Percentiles rank a stretch among this genome's conserved stretches.
Evolutionary conservation across 352 stramenopile species (phyloP).

Genomic region (Phytopythium oedochilum): DNA sequence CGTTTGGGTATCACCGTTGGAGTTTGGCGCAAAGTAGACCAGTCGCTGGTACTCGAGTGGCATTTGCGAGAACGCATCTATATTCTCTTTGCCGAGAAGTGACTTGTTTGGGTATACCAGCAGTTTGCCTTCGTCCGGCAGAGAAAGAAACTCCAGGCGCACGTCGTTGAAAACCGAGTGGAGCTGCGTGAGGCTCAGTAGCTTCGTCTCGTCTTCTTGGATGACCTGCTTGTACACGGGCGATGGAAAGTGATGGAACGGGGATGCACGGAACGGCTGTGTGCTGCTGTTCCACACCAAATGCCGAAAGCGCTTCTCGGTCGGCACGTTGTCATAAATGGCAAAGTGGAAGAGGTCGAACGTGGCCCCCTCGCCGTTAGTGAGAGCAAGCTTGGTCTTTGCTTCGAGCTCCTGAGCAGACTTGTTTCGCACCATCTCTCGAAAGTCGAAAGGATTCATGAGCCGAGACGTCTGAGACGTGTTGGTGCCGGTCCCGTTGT

Average conservation of each 20-base stretch:
- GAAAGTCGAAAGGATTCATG: neutral
- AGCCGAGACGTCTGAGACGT: neutral
- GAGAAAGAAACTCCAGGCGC: conserved; percentile 32
- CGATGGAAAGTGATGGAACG: conserved; percentile 32
- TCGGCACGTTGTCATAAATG: conserved; percentile 41
- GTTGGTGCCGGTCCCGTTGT: no score
- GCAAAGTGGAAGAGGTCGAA: conserved; percentile 78
- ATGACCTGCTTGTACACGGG: conserved; percentile 26
- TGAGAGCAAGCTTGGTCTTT: neutral
- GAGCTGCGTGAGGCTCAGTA: conserved; percentile 50
- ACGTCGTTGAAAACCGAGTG: conserved; percentile 64
- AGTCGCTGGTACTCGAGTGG: conserved; percentile 39
- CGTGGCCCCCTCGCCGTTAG: conserved; percentile 27
- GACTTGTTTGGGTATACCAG: conserved; percentile 46
- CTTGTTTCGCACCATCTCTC: neutral
- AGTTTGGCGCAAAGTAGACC: conserved; percentile 44
- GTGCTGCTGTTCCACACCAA: conserved; percentile 1
- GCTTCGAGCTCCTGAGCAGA: neutral
- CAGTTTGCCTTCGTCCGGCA: conserved; percentile 49
- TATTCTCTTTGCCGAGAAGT: conserved; percentile 27
- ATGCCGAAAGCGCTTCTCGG: conserved; percentile 10
- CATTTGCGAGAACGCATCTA: conserved; percentile 34
- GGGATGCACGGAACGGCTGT: conserved; percentile 1
- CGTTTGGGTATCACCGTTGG: conserved; percentile 37
- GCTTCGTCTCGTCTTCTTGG: conserved; percentile 32